phyloP scores from a whole-genome alignment of 306 rosid genomes.

The Casuarina cunninghamiana region DNA sequence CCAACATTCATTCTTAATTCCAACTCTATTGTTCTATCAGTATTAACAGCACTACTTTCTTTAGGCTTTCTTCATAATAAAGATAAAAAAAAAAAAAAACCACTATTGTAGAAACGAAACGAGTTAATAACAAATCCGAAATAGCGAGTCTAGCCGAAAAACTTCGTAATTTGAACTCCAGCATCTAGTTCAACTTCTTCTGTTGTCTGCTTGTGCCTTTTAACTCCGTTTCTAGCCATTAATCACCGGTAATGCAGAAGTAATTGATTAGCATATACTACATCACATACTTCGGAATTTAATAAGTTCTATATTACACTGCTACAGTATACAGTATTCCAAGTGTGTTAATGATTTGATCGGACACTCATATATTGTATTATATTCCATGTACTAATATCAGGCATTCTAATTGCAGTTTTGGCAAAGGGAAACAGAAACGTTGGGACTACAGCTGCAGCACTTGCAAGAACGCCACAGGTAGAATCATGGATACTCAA shows the following conservation, averaged over 20 bases:
- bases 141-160: background rate
- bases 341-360: background rate
- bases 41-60: background rate
- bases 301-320: background rate
- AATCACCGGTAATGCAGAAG: background rate
- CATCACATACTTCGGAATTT: background rate
- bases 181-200: background rate
- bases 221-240: background rate
- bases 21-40: no score
- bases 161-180: background rate
- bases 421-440: constrained; percentile 39
- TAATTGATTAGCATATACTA: background rate
- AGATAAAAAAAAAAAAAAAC: no score
- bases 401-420: constrained; percentile 28
- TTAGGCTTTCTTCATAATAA: no score
- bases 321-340: background rate
- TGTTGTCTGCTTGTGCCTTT: background rate
- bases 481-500: constrained; percentile 17
- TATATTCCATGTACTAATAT: constrained; percentile 3
- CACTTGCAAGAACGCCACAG: constrained; percentile 38
- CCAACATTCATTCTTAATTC: no score
- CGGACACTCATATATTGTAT: background rate
- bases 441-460: constrained; percentile 33
- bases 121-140: background rate
- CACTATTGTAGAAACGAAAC: background rate